Evolutionary conservation across 768 basidiomycete species (phyloP), one percentile per base, ranked within the genome.

Genomic region (Pholiota molesta): DNA sequence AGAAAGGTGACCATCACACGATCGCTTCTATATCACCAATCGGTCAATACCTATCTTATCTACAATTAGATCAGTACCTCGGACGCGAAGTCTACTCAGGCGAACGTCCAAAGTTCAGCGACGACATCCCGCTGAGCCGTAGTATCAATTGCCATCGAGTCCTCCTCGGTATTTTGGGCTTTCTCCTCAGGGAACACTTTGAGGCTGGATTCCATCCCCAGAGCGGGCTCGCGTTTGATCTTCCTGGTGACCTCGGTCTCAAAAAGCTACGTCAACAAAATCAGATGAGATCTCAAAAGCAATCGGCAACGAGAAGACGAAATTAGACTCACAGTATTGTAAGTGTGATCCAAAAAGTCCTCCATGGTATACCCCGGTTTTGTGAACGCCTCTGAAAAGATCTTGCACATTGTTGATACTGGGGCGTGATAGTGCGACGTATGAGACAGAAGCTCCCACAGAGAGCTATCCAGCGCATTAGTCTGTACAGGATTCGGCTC

Each of bases 291-390:
- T 7, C 8, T 14, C 16, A 1, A 16, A 28, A 10, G 21, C 1
- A 1, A n/a, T 47, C 40, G 10, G 44, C n/a, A 56, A 23, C 62
- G 31, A 60, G 8, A 29, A 14, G 35, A 56, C 31, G 65, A 52
- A 51, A 17, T 21, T 11, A 44, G n/a, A 23, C 66, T 58, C 67
- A 95, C 93, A 66, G 93, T 94, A 40, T 81, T 83, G 68, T 94
- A 95, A 2, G 92, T 91, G 71, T 99, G 97, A 73, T 99, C 97
- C 71, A 98, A 74, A 74, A 99, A 99, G 72, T 99, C 97, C 66
- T 99, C 97, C 86, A 97, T 85, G 14, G 86, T 79, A 74, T 95
- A 98, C 37, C 81, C 82, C 17, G 90, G 93, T 71, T 97, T 98
- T n/a, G 94, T 98, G 76, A 99, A 97, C 5, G 91, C 89, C 71